Evolutionary conservation across 2,329 filamentous ascomycete species (phyloP), one percentile per base, ranked within the genome.

Genomic region (Trichophyton schoenleinii): DNA sequence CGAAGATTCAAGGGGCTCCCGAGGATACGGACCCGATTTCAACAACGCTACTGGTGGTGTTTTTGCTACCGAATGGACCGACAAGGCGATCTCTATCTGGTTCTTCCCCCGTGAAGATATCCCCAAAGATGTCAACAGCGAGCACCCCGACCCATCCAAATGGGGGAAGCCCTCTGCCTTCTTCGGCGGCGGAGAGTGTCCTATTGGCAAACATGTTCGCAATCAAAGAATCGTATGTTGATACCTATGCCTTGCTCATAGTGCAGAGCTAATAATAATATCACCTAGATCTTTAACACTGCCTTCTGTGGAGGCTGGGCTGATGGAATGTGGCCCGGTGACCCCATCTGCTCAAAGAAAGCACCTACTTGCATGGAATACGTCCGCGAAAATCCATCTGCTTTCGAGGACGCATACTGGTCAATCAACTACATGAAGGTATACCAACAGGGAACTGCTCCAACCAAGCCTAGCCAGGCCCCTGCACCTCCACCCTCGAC

Each of bases 231-330:
- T 96, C 65, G 82, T 75, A 70, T 58, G 28, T 28, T 58, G 8
- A 38, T 20, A 15, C 11, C 18, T 9, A n/a, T 18, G 44, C 9
- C 34, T 13, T 28, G 31, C 18, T 13, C 9, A 49, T 18, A 20
- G 25, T 57, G 53, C 58, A 62, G 20, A 25, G 22, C 53, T 49
- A 49, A 25, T 57, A 49, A 25, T 57, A 5, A 31, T 31, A 44
- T 57, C 66, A 22, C 59, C 13, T 58, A 74, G 73, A 69, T 75
- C 59, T 75, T 87, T 42, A 95, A 88, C 74, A 94, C 86, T 0
- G 86, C 86, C 7, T 88, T 94, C 70, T 95, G 90, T 73, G 90
- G 90, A 18, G 82, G 86, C 68, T 95, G 89, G 89, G 89, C 89
- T 4, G 87, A 87, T 13, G 71, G 76, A 52, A 82, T 85, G 13